Evolutionary conservation across 2,329 filamentous ascomycete genomes (phyloP).

Genomic region (Phaeosphaeria sp.): DNA sequence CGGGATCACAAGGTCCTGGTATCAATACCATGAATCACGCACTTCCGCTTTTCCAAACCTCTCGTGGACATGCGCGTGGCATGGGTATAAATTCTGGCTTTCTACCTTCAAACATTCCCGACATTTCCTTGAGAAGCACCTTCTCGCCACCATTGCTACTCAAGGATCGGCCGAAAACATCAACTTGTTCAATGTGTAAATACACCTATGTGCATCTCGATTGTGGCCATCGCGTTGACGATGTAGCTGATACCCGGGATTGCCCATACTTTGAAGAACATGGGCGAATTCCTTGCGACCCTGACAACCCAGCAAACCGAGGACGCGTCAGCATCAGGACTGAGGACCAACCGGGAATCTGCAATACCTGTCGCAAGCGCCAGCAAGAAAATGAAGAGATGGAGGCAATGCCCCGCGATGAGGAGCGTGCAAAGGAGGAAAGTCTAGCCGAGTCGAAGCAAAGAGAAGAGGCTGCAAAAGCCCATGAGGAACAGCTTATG

Average conservation of each 20-base stretch:
- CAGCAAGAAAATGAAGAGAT: slow-evolving; percentile 12
- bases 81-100: slow-evolving; percentile 1
- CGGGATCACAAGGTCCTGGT: not conserved
- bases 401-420: slow-evolving; percentile 16
- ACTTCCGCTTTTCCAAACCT: slow-evolving; percentile 3
- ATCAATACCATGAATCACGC: not conserved
- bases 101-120: slow-evolving; percentile 1
- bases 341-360: slow-evolving; percentile 19
- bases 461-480: slow-evolving; percentile 8
- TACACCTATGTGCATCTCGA: slow-evolving; percentile 26
- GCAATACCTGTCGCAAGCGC: slow-evolving; percentile 18
- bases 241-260: slow-evolving; percentile 22
- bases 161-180: not conserved
- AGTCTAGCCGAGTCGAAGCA: slow-evolving; percentile 14
- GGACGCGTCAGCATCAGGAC: slow-evolving; percentile 18
- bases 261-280: slow-evolving; percentile 22
- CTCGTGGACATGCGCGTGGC: slow-evolving; percentile 4
- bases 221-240: slow-evolving; percentile 26
- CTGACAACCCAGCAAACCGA: slow-evolving; percentile 21
- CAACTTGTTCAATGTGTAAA: slow-evolving; percentile 24
- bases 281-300: slow-evolving; percentile 19
- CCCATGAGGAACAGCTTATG: not conserved
- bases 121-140: slow-evolving; percentile 12
- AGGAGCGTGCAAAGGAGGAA: slow-evolving; percentile 10
- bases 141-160: slow-evolving; percentile 6